Base-by-base conservation (phyloP, 2,329 filamentous ascomycete genomes). In the Dactylellina sp. region DNA sequence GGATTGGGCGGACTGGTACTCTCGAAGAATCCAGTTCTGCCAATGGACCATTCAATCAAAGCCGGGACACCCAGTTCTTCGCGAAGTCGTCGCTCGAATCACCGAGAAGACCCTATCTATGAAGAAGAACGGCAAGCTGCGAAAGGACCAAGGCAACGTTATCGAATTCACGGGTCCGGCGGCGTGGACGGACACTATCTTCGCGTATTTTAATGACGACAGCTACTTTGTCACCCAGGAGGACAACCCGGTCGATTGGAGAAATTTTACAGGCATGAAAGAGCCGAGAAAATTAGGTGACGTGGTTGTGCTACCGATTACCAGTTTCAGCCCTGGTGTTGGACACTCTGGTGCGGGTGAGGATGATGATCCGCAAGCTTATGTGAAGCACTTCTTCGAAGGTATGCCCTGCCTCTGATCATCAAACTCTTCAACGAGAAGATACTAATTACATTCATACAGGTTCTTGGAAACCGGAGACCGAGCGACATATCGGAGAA, bases 11-110 rank as follows among this genome's bases (percentile, higher is more conserved):
- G 85, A 97, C 0, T 98, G 94, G 95, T 99, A 98, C 84, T 95
- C 92, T 76, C 90, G 95, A 71, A 88, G 94, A 76, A 93, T 99
- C 75, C 95, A 98, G 81, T 98, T 99, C 82, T 99, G 95, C 83
- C 95, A 99, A 81, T 99, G 95, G 95, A 99, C 95, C 0, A 97
- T 99, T 76, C 94, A 98, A 82, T 85, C 91, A 66, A 99, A 99
- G 82, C 91, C 94, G 0, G 95, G 95, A 9, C 95, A 99, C 80
- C 95, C 95, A 0, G 88, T 97, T 11, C 86, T 99, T 70, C 88
- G 93, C 75, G 92, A 97, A 75, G 87, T 97, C 74, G 92, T 99
- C 32, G 85, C 90, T 12, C 90, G 89, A 77, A 93, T 99, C 79
- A 97, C 94, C 0, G 86, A 91, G 76, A 88, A 93, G 80, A 91